A percentile compares a stretch with the other conserved stretches of the same genome.
Conservation (phyloP, 441 rosid species). For the Gossypium gossypioides region DNA sequence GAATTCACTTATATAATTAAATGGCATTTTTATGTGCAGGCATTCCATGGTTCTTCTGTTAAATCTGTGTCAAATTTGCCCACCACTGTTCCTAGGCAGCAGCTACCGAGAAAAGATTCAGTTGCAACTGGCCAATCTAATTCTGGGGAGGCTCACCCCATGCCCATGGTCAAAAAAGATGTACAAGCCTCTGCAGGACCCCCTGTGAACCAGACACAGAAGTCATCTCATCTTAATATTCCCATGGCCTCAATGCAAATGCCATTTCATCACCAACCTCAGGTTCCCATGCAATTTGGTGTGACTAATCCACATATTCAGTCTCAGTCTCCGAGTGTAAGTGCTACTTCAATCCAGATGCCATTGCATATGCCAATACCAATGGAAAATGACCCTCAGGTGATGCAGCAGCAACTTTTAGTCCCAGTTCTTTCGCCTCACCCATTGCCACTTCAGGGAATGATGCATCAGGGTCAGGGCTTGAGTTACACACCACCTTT, state of each 20-base stretch:
- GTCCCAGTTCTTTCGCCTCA: constrained; percentile 68
- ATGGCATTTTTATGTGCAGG: constrained; percentile 37
- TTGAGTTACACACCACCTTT: constrained; percentile 55
- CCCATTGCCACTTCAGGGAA: constrained; percentile 68
- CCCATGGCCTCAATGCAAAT: constrained; percentile 60
- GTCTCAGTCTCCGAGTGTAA: constrained; percentile 20
- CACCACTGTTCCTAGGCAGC: constrained; percentile 48
- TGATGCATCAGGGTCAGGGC: constrained; percentile 83
- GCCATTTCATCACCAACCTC: not conserved
- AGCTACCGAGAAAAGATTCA: constrained; percentile 41
- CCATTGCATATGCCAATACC: constrained; percentile 57
- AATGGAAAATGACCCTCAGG: constrained; percentile 63
- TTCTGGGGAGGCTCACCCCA: constrained; percentile 37
- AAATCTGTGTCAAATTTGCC: constrained; percentile 52
- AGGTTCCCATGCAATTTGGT: not conserved
- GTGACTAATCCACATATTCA: not conserved
- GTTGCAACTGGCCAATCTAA: constrained; percentile 34
- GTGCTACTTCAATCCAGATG: constrained; percentile 56
- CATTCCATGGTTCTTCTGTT: constrained; percentile 40
- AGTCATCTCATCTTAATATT: constrained; percentile 41
- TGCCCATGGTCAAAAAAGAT: constrained; percentile 48
- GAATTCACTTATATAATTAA: constrained; percentile 10
- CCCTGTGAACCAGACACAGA: constrained; percentile 44
- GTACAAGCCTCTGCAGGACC: constrained; percentile 39
- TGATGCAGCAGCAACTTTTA: constrained; percentile 66